Percentiles rank a stretch among this genome's conserved stretches.
phyloP scores from a whole-genome alignment of 164 flowering plant species.

The Piper longum region DNA sequence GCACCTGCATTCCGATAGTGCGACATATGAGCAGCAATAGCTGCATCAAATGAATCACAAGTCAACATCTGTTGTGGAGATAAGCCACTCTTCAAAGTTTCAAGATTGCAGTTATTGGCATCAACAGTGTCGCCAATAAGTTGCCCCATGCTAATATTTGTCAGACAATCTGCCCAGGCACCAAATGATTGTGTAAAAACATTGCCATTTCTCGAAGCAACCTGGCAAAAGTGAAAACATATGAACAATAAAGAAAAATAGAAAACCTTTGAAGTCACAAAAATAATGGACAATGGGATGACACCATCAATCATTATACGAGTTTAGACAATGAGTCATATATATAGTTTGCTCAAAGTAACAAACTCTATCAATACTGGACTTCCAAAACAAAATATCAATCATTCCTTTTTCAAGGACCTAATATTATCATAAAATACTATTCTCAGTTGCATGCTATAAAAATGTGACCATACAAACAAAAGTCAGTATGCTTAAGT shows the following conservation, averaged over 20 bases:
- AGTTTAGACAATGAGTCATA: background rate
- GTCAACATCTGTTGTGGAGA: conserved; percentile 37
- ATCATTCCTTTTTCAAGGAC: too few species aligned
- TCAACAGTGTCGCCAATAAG: conserved; percentile 37
- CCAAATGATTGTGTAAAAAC: conserved; percentile 33
- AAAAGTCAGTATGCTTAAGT: too few species aligned
- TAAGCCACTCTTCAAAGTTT: conserved; percentile 19
- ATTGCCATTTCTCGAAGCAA: conserved; percentile 21
- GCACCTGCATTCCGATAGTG: conserved; percentile 25
- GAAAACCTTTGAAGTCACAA: background rate
- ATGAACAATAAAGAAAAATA: background rate
- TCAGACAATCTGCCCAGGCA: conserved; percentile 86
- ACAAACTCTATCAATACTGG: too few species aligned
- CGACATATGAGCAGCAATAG: conserved; percentile 79
- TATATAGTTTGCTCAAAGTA: background rate
- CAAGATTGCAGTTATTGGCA: conserved; percentile 12
- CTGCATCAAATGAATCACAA: conserved; percentile 94
- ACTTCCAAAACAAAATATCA: too few species aligned
- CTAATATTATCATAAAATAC: too few species aligned
- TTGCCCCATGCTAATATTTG: conserved; percentile 71
- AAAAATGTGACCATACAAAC: too few species aligned
- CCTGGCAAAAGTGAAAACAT: conserved; percentile 16
- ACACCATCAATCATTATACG: conserved; percentile 1
- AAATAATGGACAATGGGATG: background rate
- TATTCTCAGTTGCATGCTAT: too few species aligned